A percentile compares a stretch with the other conserved stretches of the same genome.
Evolutionary conservation across 495 filamentous ascomycete species (phyloP).

Genomic region (Penicillium daleae): DNA sequence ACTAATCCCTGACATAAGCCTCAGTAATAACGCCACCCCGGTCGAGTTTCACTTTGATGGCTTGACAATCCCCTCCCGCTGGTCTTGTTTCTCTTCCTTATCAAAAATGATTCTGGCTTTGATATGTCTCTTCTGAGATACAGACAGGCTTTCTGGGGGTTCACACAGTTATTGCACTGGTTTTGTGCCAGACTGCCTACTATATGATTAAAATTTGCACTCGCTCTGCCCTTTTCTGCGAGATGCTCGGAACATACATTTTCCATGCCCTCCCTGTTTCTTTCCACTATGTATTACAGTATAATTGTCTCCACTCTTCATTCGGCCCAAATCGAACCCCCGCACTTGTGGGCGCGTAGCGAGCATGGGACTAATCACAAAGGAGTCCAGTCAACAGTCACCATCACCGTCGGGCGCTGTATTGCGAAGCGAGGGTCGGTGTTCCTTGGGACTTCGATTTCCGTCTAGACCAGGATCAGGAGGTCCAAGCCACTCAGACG

Average conservation of each 20-base stretch:
- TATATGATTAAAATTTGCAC: too few relatives aligned
- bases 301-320: background rate
- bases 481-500: background rate
- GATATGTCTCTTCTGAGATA: background rate
- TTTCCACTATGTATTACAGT: background rate
- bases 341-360: conserved; percentile 3
- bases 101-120: background rate
- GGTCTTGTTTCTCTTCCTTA: background rate
- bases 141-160: background rate
- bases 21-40: background rate
- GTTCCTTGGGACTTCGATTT: conserved; percentile 1
- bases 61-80: background rate
- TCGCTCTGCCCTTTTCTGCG: background rate
- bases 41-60: background rate
- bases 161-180: too few relatives aligned
- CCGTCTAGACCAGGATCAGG: background rate
- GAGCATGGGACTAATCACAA: background rate
- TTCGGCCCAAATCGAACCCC: background rate
- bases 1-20: background rate
- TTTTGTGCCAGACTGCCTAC: too few relatives aligned
- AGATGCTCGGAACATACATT: background rate
- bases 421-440: background rate
- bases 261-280: background rate
- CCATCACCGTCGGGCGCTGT: background rate
- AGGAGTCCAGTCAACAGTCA: background rate